Evolutionary conservation across 1,139 yeast genomes (phyloP).

Genomic region (Wickerhamomyces sp.): DNA sequence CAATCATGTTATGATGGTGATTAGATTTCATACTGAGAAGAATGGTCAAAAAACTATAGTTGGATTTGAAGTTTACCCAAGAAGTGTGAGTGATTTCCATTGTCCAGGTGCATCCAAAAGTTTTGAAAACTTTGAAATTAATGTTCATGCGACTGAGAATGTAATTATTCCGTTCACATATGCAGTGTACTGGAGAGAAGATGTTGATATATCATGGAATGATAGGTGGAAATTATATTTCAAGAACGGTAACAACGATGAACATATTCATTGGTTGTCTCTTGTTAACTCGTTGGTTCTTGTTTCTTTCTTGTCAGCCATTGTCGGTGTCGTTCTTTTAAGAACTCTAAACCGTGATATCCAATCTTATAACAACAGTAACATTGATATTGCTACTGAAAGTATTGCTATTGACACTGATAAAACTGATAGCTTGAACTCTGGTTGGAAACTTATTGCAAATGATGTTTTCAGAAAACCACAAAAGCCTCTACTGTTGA

Average conservation of each 20-base stretch:
- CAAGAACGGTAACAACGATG: conserved; percentile 45
- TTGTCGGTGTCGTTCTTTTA: conserved; percentile 59
- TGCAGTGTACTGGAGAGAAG: conserved; percentile 88
- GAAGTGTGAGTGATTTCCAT: conserved; percentile 59
- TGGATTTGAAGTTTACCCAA: conserved; percentile 89
- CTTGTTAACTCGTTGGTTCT: conserved; percentile 61
- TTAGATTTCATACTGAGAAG: conserved; percentile 63
- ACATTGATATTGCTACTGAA: conserved; percentile 28
- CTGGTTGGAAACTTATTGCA: conserved; percentile 53
- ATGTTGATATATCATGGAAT: conserved; percentile 57
- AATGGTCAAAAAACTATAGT: conserved; percentile 57
- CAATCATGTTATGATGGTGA: conserved; percentile 77
- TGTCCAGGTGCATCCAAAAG: conserved; percentile 68
- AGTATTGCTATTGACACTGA: conserved; percentile 21
- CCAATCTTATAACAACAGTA: conserved; percentile 29
- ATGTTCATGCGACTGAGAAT: conserved; percentile 30
- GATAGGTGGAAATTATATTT: conserved; percentile 75
- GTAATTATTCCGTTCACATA: conserved; percentile 69
- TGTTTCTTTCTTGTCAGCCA: conserved; percentile 50
- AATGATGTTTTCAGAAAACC: conserved; percentile 56
- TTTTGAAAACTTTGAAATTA: conserved; percentile 49
- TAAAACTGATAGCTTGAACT: conserved; percentile 23
- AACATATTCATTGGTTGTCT: conserved; percentile 67
- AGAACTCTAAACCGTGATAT: conserved; percentile 45
- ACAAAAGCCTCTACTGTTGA: conserved; percentile 33